A percentile compares a stretch with the other conserved stretches of the same genome.
phyloP scores from a whole-genome alignment of 2,329 filamentous ascomycete genomes.

The Exserohilum rostratum region DNA sequence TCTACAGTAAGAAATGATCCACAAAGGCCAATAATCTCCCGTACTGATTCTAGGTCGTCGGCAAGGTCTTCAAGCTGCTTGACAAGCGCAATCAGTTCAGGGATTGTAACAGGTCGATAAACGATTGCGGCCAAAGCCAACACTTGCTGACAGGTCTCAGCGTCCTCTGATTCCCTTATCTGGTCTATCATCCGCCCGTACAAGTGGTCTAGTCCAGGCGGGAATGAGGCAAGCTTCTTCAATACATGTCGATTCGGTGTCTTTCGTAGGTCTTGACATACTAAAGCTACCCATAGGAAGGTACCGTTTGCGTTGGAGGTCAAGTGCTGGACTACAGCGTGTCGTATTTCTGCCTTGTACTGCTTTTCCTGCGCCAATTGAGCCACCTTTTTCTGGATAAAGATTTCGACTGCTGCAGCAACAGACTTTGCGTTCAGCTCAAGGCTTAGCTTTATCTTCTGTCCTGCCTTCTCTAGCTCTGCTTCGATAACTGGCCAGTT shows the following conservation, averaged over 20 bases:
- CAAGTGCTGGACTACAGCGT: slow-evolving; percentile 26
- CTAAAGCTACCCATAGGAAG: slow-evolving; percentile 32
- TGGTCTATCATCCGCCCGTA: slow-evolving; percentile 51
- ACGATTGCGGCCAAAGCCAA: slow-evolving; percentile 41
- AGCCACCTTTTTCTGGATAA: slow-evolving; percentile 47
- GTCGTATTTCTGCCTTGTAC: slow-evolving; percentile 48
- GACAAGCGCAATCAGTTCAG: slow-evolving; percentile 40
- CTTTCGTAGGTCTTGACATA: slow-evolving; percentile 44
- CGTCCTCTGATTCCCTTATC: slow-evolving; percentile 37
- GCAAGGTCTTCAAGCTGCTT: slow-evolving; percentile 15
- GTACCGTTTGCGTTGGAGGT: slow-evolving; percentile 25
- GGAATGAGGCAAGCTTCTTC: slow-evolving; percentile 36
- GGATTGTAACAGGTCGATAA: slow-evolving; percentile 48
- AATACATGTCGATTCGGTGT: slow-evolving; percentile 18
- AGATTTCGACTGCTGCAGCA: slow-evolving; percentile 45
- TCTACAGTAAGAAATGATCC: slow-evolving; percentile 41
- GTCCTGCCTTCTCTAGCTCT: slow-evolving; percentile 23
- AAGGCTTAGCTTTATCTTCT: slow-evolving; percentile 36
- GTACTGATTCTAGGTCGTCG: slow-evolving; percentile 1
- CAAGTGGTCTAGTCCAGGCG: slow-evolving; percentile 46
- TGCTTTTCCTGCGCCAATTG: slow-evolving; percentile 18
- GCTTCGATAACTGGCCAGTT: slow-evolving; percentile 43
- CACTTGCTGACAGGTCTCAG: slow-evolving; percentile 43
- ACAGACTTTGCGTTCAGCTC: slow-evolving; percentile 47
- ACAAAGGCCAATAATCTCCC: slow-evolving; percentile 42